These are phyloP conservation scores for Astragalus glycyphyllos DNA, from an alignment of 306 rosid species.

Conservation along the genomic window DNA sequence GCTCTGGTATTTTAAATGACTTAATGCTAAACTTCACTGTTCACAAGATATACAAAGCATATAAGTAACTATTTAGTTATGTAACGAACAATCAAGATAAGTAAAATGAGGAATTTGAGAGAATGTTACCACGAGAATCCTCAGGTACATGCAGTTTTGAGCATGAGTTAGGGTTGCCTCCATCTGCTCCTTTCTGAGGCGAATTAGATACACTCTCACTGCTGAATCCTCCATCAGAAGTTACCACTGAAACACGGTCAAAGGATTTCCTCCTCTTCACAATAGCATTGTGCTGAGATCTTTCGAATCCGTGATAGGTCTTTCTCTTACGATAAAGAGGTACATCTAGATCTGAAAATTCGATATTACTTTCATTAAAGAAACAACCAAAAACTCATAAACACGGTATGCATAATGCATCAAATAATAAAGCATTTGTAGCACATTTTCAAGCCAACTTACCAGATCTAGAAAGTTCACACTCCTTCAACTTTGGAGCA, in stretches of 20 bases:
- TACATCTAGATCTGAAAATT: conserved; percentile 60
- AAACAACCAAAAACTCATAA: conserved; percentile 8
- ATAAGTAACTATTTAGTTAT: conserved; percentile 27
- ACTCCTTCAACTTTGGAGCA: conserved; percentile 87
- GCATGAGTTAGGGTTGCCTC: conserved; percentile 52
- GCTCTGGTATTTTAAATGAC: conserved; percentile 88
- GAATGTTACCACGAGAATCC: conserved; percentile 74
- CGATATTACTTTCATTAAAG: conserved; percentile 31
- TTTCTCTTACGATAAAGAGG: conserved; percentile 71
- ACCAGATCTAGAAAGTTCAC: conserved; percentile 76
- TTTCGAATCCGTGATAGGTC: conserved; percentile 54
- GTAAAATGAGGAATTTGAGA: conserved; percentile 20
- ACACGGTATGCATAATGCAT: conserved; percentile 12
- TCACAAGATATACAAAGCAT: conserved; percentile 39
- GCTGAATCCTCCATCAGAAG: conserved; percentile 88
- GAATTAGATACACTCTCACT: conserved; percentile 91
- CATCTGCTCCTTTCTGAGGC: conserved; percentile 63
- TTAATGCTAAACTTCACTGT: conserved; percentile 86
- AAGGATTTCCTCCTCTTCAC: conserved; percentile 71
- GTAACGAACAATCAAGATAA: conserved; percentile 35
- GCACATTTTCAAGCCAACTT: conserved; percentile 36
- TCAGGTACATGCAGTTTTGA: conserved; percentile 58
- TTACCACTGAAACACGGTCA: conserved; percentile 66
- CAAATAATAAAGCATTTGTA: conserved; percentile 28
- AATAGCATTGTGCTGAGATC: conserved; percentile 52